Evolutionary conservation across 352 stramenopile species (phyloP).

Genomic region (Phytophthora hibernalis): DNA sequence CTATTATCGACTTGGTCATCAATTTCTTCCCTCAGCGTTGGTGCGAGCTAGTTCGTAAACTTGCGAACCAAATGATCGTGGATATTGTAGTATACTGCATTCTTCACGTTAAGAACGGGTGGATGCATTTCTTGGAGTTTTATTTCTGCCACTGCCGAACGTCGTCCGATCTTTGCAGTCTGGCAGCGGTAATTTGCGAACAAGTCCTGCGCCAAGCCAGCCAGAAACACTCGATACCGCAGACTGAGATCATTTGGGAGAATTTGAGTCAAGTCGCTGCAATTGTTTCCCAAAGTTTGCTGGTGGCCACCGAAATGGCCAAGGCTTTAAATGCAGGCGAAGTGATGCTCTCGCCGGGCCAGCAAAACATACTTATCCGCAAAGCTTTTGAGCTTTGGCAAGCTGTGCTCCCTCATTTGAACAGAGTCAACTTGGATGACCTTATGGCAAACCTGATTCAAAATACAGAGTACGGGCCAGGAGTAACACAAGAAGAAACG

Average conservation of each 20-base stretch:
- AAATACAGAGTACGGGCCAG: slow-evolving; percentile 58
- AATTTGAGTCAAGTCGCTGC: slow-evolving; percentile 82
- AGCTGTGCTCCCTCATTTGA: slow-evolving; percentile 58
- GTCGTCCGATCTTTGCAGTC: slow-evolving; percentile 51
- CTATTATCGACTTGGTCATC: slow-evolving; percentile 61
- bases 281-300: slow-evolving; percentile 52
- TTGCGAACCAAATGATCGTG: slow-evolving; percentile 68
- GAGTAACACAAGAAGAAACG: slow-evolving; percentile 57
- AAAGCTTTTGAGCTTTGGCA: slow-evolving; percentile 73
- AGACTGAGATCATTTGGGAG: slow-evolving; percentile 66
- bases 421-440: slow-evolving; percentile 68
- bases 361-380: slow-evolving; percentile 48
- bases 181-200: slow-evolving; percentile 55
- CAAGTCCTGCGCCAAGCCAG: slow-evolving; percentile 39
- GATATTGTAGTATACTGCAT: slow-evolving; percentile 80
- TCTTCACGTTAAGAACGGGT: slow-evolving; percentile 76
- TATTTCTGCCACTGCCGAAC: slow-evolving; percentile 66
- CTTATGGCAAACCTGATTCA: slow-evolving; percentile 53
- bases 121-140: slow-evolving; percentile 84
- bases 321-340: slow-evolving; percentile 27
- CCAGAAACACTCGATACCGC: slow-evolving; percentile 27
- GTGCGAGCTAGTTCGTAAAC: slow-evolving; percentile 47
- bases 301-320: slow-evolving; percentile 35
- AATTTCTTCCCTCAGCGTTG: slow-evolving; percentile 57
- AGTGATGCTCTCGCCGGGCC: slow-evolving; percentile 40